These are phyloP conservation scores for Pichia sp. DNA, from an alignment of 1,139 yeast genomes.

Conservation along the genomic window DNA sequence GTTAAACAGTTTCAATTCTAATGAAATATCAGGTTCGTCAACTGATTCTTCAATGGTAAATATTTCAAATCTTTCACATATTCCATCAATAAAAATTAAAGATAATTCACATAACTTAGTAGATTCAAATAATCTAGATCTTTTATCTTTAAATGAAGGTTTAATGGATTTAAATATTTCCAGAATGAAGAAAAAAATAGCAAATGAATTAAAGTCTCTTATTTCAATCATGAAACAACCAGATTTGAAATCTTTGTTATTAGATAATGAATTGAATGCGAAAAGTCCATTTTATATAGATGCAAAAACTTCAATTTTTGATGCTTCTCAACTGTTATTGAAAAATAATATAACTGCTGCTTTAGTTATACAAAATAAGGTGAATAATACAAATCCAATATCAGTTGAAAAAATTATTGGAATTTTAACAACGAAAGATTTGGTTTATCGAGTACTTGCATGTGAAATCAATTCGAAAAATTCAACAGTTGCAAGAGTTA, in stretches of 20 bases:
- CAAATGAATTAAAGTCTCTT: constrained; percentile 30
- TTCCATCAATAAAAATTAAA: constrained; percentile 6
- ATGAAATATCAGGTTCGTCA: neutral
- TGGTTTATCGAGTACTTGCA: constrained; percentile 35
- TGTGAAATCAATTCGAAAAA: constrained; percentile 29
- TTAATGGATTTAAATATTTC: constrained; percentile 22
- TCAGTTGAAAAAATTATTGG: constrained; percentile 31
- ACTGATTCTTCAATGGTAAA: neutral
- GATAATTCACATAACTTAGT: neutral
- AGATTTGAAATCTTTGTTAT: constrained; percentile 29
- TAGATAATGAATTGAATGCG: constrained; percentile 21
- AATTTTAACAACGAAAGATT: constrained; percentile 37
- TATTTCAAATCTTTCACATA: constrained; percentile 3
- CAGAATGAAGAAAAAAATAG: constrained; percentile 23
- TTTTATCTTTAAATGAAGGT: constrained; percentile 18
- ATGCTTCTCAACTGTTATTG: constrained; percentile 32
- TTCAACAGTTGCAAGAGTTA: constrained; percentile 34
- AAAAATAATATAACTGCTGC: constrained; percentile 33
- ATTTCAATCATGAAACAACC: constrained; percentile 35
- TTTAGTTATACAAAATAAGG: constrained; percentile 22
- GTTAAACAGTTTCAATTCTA: constrained; percentile 15
- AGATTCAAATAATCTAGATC: constrained; percentile 15
- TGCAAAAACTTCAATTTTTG: constrained; percentile 30
- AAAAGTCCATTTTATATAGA: constrained; percentile 30
- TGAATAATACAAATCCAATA: neutral